Evolutionary conservation across 768 basidiomycete species (phyloP), one percentile per base, ranked within the genome.

Genomic region (Lactifluus hygrophoroides): DNA sequence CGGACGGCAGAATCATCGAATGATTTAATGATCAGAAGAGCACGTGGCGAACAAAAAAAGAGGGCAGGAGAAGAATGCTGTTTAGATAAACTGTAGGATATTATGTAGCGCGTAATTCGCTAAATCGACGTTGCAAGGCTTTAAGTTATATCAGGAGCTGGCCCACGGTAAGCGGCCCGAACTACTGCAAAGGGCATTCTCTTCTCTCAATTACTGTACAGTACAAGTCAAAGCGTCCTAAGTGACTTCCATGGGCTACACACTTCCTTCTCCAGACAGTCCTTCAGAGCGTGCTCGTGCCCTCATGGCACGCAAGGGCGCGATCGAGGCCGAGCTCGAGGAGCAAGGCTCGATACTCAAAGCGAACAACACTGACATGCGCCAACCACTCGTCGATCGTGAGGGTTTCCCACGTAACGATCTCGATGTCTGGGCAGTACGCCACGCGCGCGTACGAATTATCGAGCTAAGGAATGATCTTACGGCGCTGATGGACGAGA

Each of bases 361-460:
- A 65, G 73, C 77, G 50, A 87, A 90, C 66, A 72, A 77, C 42
- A 79, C 79, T 32, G 83, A 79, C 2, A 80, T 92, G 75, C 72
- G 80, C 25, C 81, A 87, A 0, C 83, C 90, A 0, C 80, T 97
- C 34, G 80, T 96, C 47, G 93, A 96, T 68, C 62, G 75, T 0
- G 89, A 96, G 52, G 95, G 95, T 7, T 97, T 91, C 70, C 94
- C 94, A 1, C 80, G 92, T 14, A 83, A 82, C 14, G 88, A 95
- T 71, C 80, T 97, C 61, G 90, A 94, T 64, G 76, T 95, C 17
- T 90, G 82, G 67, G 84, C 86, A 11, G 85, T 94, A 19, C 77
- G 90, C 23, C 73, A 74, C 48, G 89, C 91, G 13, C 79, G 92
- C 52, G 79, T 85, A 30, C 77, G 87, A 50, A 81, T 94, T n/a